These are phyloP conservation scores for Talaromyces pinophilus DNA, from an alignment of 2,329 filamentous ascomycete species.

Conservation along the genomic window DNA sequence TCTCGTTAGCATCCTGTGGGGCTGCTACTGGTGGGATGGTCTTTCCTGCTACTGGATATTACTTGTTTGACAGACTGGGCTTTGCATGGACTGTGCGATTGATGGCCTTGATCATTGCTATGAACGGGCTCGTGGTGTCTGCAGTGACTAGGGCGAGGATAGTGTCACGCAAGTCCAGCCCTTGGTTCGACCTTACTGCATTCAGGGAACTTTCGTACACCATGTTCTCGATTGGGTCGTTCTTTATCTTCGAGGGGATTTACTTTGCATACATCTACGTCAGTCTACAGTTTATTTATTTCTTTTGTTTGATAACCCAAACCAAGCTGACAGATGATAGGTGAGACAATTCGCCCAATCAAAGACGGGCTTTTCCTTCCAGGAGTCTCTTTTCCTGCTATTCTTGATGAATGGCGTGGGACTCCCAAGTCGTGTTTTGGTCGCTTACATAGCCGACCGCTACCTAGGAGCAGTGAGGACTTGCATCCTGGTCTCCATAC, in stretches of 20 bases:
- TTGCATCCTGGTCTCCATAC: constrained; percentile 5
- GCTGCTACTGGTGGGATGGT: constrained; percentile 47
- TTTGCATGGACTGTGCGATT: constrained; percentile 18
- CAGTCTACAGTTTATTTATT: not conserved
- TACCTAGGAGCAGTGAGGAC: constrained; percentile 10
- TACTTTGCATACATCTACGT: constrained; percentile 19
- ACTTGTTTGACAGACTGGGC: constrained; percentile 6
- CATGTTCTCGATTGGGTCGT: constrained; percentile 12
- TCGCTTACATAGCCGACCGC: constrained; percentile 11
- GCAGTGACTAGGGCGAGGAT: constrained; percentile 2
- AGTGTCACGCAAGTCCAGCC: not conserved
- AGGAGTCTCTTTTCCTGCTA: constrained; percentile 14
- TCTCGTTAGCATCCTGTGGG: constrained; percentile 42
- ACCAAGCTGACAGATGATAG: not conserved
- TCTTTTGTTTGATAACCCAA: not conserved
- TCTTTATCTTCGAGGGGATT: constrained; percentile 10
- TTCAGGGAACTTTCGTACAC: constrained; percentile 12
- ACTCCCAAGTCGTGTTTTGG: constrained; percentile 4
- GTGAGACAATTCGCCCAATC: constrained; percentile 15
- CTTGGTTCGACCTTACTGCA: constrained; percentile 7
- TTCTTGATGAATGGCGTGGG: constrained; percentile 16
- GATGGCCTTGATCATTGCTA: constrained; percentile 5
- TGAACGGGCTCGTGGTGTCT: constrained; percentile 2
- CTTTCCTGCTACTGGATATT: constrained; percentile 46
- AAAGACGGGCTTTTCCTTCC: constrained; percentile 9